A percentile compares a stretch with the other conserved stretches of the same genome.
Evolutionary conservation across 805 yeast genomes (phyloP).

Genomic region (Barnettozyma vustinii): DNA sequence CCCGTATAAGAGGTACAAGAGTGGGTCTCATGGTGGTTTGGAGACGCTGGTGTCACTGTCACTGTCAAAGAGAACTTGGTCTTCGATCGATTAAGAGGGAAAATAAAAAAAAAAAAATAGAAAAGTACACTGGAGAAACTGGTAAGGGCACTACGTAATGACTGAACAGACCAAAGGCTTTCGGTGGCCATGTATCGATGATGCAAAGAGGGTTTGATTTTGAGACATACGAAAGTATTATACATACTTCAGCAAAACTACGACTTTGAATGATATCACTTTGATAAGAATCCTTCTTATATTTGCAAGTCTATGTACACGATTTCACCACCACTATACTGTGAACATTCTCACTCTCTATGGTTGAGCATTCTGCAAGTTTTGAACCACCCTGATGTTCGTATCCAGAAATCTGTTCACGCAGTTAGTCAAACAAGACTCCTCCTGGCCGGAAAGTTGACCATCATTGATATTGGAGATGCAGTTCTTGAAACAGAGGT

Average conservation of each 20-base stretch:
- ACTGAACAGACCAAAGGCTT: neutral
- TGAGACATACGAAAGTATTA: no score
- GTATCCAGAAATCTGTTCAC: conserved; percentile 83
- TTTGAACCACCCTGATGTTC: conserved; percentile 74
- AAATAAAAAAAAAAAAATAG: neutral
- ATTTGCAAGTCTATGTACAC: neutral
- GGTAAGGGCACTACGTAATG: neutral
- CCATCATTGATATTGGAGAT: conserved; percentile 43
- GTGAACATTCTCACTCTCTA: neutral
- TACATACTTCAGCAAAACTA: no score
- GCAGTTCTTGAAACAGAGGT: conserved; percentile 87
- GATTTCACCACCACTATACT: neutral
- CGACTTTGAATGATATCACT: neutral
- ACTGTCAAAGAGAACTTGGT: neutral
- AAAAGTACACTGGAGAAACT: neutral
- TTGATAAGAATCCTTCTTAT: neutral
- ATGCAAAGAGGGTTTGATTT: no score
- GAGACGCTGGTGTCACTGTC: neutral
- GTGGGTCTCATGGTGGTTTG: conserved; percentile 1
- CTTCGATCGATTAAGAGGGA: no score
- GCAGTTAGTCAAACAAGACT: conserved; percentile 72
- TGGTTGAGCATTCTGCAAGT: conserved; percentile 19
- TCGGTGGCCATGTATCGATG: neutral
- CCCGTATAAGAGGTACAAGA: neutral
- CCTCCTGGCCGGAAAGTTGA: conserved; percentile 53